A percentile compares a stretch with the other conserved stretches of the same genome.
Evolutionary conservation across 1,139 yeast genomes (phyloP).

Genomic region (Suhomyces kunorum): DNA sequence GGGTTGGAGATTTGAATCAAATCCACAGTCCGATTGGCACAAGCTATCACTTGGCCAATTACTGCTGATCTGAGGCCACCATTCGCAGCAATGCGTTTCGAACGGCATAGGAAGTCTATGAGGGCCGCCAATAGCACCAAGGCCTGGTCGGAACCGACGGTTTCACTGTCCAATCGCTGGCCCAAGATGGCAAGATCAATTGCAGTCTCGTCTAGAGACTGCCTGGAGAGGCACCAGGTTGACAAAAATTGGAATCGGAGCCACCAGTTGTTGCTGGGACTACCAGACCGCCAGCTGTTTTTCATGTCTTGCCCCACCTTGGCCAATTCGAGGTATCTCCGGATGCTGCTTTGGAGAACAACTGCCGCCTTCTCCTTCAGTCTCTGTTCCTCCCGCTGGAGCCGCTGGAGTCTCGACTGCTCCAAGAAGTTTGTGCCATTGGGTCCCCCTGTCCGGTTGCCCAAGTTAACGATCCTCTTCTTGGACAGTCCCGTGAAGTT

Average conservation of each 20-base stretch:
- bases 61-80: neutral
- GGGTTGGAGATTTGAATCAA: neutral
- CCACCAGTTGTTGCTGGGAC: slow-evolving; percentile 14
- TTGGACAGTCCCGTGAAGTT: slow-evolving; percentile 69
- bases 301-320: slow-evolving; percentile 15
- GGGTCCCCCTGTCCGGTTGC: slow-evolving; percentile 46
- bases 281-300: slow-evolving; percentile 9
- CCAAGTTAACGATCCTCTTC: slow-evolving; percentile 72
- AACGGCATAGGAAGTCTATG: neutral
- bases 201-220: slow-evolving; percentile 3
- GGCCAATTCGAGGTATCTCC: slow-evolving; percentile 36
- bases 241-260: slow-evolving; percentile 22
- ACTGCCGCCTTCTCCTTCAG: slow-evolving; percentile 50
- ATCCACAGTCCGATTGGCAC: slow-evolving; percentile 4
- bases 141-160: neutral
- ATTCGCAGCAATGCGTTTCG: neutral
- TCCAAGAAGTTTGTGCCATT: slow-evolving; percentile 45
- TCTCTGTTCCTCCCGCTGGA: slow-evolving; percentile 59
- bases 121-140: neutral
- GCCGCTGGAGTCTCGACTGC: slow-evolving; percentile 66
- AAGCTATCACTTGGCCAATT: neutral
- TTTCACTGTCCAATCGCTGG: neutral
- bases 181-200: slow-evolving; percentile 5
- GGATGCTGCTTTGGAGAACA: slow-evolving; percentile 50
- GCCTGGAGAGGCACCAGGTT: slow-evolving; percentile 17